Evolutionary conservation across 2,329 filamentous ascomycete species (phyloP).

Genomic region (Ophiostoma fasciatum): DNA sequence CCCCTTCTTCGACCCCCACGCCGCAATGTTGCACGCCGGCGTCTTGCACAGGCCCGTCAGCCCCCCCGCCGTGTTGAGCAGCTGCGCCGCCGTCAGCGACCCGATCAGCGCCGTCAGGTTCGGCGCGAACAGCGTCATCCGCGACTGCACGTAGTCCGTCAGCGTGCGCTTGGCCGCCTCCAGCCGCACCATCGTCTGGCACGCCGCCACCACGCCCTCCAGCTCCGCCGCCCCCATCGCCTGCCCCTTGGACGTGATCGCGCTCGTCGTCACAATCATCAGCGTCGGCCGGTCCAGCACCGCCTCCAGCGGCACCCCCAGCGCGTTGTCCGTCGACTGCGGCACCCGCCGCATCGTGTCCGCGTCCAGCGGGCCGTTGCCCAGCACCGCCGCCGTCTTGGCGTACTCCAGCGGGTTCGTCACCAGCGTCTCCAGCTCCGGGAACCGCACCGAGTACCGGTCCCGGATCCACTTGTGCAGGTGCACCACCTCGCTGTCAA

Average conservation of each 20-base stretch:
- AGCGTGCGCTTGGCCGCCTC: conserved; percentile 76
- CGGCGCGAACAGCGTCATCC: conserved; percentile 91
- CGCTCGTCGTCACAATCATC: conserved; percentile 94
- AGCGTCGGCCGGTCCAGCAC: conserved; percentile 79
- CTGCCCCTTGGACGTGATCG: conserved; percentile 72
- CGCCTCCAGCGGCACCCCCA: conserved; percentile 59
- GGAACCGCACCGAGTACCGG: conserved; percentile 87
- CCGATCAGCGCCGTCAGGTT: conserved; percentile 86
- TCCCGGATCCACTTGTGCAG: conserved; percentile 96
- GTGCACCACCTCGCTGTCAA: conserved; percentile 81
- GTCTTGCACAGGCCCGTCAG: conserved; percentile 80
- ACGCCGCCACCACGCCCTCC: conserved; percentile 58
- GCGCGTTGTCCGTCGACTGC: conserved; percentile 60
- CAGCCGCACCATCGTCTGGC: conserved; percentile 75
- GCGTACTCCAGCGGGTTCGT: conserved; percentile 90
- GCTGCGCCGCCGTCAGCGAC: conserved; percentile 81
- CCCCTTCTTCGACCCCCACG: conserved; percentile 80
- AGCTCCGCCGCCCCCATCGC: conserved; percentile 65
- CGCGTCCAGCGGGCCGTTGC: conserved; percentile 76
- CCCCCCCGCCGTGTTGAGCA: conserved; percentile 90
- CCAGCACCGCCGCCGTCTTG: conserved; percentile 83
- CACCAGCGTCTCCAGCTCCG: conserved; percentile 79
- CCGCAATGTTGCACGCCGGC: conserved; percentile 81
- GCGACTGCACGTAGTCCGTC: conserved; percentile 88
- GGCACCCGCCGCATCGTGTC: conserved; percentile 69